Percentiles rank a stretch among this genome's conserved stretches.
These are phyloP conservation scores for Schrenkiella parvula DNA, from an alignment of 345 rosid genomes.

Conservation along the genomic window DNA sequence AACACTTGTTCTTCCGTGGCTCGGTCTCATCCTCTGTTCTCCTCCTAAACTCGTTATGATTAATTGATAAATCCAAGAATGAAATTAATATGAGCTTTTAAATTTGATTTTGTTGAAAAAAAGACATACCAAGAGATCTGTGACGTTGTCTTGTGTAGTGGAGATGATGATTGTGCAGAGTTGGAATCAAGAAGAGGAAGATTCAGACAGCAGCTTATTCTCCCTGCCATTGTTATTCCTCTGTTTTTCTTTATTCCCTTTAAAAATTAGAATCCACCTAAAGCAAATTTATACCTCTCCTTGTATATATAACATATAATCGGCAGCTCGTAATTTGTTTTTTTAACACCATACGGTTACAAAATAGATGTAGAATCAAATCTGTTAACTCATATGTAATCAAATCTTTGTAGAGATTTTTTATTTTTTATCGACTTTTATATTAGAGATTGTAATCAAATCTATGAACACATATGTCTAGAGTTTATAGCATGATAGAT, in stretches of 20 bases:
- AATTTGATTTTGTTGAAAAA: neutral
- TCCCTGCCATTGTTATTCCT: slow-evolving; percentile 37
- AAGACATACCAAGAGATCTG: slow-evolving; percentile 14
- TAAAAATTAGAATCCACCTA: slow-evolving; percentile 30
- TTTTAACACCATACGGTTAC: too few relatives aligned
- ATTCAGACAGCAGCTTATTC: slow-evolving; percentile 45
- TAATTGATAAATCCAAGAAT: neutral
- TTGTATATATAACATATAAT: neutral
- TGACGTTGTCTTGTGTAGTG: neutral
- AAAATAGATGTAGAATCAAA: too few relatives aligned
- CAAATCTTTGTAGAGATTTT: too few relatives aligned
- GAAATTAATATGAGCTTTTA: neutral
- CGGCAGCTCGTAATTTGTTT: neutral
- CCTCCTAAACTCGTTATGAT: neutral
- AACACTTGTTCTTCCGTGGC: slow-evolving; percentile 11
- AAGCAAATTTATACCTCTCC: neutral
- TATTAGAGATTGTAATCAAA: too few relatives aligned
- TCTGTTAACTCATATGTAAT: too few relatives aligned
- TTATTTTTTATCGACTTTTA: too few relatives aligned
- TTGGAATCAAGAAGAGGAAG: slow-evolving; percentile 29
- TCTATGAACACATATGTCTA: too few relatives aligned
- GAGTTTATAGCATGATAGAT: too few relatives aligned
- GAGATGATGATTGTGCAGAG: neutral
- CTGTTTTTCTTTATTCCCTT: neutral
- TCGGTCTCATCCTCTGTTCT: slow-evolving; percentile 19